A percentile compares a stretch with the other conserved stretches of the same genome.
Evolutionary conservation across 2,329 filamentous ascomycete species (phyloP).

Genomic region (Venturia pyrina): DNA sequence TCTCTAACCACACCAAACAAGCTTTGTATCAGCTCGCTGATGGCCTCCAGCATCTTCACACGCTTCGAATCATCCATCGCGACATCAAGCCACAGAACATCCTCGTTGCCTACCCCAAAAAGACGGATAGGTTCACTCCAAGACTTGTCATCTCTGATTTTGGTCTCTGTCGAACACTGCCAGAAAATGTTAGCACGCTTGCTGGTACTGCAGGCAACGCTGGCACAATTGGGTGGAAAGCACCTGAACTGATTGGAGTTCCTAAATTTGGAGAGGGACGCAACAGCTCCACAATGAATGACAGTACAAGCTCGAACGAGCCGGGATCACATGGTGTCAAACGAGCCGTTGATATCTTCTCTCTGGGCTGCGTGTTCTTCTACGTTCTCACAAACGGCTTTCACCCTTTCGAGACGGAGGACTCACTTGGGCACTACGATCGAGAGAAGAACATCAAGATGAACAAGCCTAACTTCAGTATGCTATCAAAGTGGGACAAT

Average conservation of each 20-base stretch:
- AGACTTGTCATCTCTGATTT: constrained; percentile 97
- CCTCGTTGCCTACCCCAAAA: constrained; percentile 61
- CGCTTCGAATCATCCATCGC: constrained; percentile 87
- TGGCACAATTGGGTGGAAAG: constrained; percentile 92
- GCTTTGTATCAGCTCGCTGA: constrained; percentile 83
- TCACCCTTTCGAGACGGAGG: constrained; percentile 86
- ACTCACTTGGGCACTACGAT: constrained; percentile 61
- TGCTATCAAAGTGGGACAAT: constrained; percentile 66
- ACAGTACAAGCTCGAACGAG: constrained; percentile 29
- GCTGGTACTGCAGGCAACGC: constrained; percentile 90
- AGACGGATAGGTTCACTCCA: constrained; percentile 58
- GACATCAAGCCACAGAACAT: constrained; percentile 98
- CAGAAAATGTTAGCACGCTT: constrained; percentile 88
- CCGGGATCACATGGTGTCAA: constrained; percentile 62
- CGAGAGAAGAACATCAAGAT: constrained; percentile 95
- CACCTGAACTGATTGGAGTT: constrained; percentile 74
- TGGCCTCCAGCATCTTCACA: constrained; percentile 81
- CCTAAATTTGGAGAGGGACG: constrained; percentile 29
- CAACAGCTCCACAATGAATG: constrained; percentile 33
- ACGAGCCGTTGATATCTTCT: constrained; percentile 94
- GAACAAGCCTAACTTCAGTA: constrained; percentile 62
- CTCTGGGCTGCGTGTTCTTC: constrained; percentile 93
- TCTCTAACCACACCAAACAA: constrained; percentile 65
- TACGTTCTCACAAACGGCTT: constrained; percentile 90
- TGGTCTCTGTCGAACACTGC: constrained; percentile 92